These are phyloP conservation scores for Colletotrichum sp. DNA, from an alignment of 2,329 filamentous ascomycete species.

Conservation along the genomic window DNA sequence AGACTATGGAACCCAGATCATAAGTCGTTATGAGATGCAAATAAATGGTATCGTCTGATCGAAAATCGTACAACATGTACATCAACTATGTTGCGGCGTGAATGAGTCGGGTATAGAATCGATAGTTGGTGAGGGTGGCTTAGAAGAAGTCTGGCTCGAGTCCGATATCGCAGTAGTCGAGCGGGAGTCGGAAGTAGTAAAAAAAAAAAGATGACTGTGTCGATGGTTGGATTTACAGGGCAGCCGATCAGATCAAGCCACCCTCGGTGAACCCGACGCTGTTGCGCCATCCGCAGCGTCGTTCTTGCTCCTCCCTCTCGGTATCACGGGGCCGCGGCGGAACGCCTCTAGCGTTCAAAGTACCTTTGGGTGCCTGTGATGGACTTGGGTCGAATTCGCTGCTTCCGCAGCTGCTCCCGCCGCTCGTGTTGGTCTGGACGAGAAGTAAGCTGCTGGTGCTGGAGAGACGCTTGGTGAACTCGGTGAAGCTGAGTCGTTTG, in stretches of 20 bases:
- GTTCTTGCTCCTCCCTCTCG: constrained; percentile 41
- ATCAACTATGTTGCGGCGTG: constrained; percentile 4
- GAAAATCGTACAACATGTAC: constrained; percentile 18
- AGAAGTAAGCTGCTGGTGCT: constrained; percentile 65
- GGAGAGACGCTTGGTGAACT: constrained; percentile 65
- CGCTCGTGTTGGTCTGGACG: constrained; percentile 60
- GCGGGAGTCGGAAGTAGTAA: not conserved
- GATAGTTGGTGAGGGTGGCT: not conserved
- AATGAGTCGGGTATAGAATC: constrained; percentile 11
- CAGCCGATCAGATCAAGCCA: constrained; percentile 52
- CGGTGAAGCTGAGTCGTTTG: constrained; percentile 65
- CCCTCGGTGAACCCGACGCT: constrained; percentile 61
- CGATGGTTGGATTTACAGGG: not conserved
- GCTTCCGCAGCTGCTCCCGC: constrained; percentile 52
- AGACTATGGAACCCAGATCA: constrained; percentile 12
- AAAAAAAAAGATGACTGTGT: not conserved
- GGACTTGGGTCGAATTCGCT: constrained; percentile 47
- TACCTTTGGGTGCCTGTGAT: constrained; percentile 36
- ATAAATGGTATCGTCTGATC: constrained; percentile 19
- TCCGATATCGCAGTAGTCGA: not conserved
- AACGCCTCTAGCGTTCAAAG: constrained; percentile 33
- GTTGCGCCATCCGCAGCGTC: constrained; percentile 61
- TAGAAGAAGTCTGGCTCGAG: not conserved
- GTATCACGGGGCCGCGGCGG: constrained; percentile 34
- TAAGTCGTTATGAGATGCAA: constrained; percentile 21